Evolutionary conservation across 306 rosid genomes (phyloP).

Genomic region (Astragalus glycyphyllos): DNA sequence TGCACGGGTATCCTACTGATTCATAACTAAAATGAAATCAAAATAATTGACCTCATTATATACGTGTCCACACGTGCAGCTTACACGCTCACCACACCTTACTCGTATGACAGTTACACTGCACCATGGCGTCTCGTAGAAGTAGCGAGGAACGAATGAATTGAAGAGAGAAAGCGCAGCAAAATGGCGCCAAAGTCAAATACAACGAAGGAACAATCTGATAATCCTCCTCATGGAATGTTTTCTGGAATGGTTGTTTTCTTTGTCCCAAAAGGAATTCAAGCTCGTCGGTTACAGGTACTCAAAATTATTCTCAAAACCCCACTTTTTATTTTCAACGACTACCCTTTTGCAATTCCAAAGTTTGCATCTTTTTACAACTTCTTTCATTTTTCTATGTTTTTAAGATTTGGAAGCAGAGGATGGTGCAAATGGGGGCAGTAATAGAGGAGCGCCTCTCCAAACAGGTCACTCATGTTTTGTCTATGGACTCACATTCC

Average conservation of each 20-base stretch:
- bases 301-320: constrained; percentile 3
- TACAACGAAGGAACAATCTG: constrained; percentile 43
- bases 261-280: constrained; percentile 70
- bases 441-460: constrained; percentile 60
- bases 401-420: constrained; percentile 86
- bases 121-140: background rate
- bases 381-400: background rate
- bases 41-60: no score
- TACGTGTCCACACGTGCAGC: no score
- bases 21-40: no score
- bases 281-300: constrained; percentile 82
- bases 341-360: constrained; percentile 11
- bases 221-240: constrained; percentile 63
- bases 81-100: no score
- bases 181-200: constrained; percentile 76
- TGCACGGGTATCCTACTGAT: no score
- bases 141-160: background rate
- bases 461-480: constrained; percentile 73
- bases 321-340: constrained; percentile 21
- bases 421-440: constrained; percentile 83
- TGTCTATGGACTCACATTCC: constrained; percentile 57
- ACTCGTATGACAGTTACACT: no score
- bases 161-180: constrained; percentile 20
- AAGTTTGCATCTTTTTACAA: constrained; percentile 18
- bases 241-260: constrained; percentile 71